Conservation (phyloP, 140 eudicot species). For the Anethum foeniculum region DNA sequence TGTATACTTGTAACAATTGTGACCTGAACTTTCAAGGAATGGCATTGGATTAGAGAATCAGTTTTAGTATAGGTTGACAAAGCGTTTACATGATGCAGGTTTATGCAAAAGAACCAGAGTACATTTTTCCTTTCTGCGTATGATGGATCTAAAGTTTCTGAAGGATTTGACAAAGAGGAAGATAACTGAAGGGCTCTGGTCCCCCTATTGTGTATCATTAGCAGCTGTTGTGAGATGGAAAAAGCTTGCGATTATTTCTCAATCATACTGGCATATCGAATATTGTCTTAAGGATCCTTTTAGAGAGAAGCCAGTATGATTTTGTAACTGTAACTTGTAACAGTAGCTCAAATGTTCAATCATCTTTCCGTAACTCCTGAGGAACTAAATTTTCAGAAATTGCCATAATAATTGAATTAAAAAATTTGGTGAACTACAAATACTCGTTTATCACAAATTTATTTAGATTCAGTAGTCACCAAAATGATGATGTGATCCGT, state of each 20-base stretch:
- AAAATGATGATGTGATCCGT: neutral
- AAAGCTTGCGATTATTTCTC: constrained; percentile 10
- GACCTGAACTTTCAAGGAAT: neutral
- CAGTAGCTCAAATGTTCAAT: neutral
- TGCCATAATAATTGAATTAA: neutral
- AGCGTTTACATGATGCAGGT: constrained; percentile 34
- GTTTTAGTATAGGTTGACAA: neutral
- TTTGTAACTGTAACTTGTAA: constrained; percentile 11
- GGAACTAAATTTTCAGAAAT: neutral
- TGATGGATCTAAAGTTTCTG: constrained; percentile 39
- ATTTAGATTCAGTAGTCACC: neutral
- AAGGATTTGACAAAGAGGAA: constrained; percentile 32
- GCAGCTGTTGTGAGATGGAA: constrained; percentile 4
- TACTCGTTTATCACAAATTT: neutral
- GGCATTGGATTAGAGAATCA: neutral
- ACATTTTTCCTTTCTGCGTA: constrained; percentile 55
- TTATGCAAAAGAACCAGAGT: constrained; percentile 62
- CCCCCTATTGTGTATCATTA: constrained; percentile 9
- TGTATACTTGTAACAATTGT: neutral
- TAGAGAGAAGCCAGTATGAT: constrained; percentile 2
- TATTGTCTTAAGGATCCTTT: neutral
- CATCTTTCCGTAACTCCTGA: neutral
- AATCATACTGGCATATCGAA: neutral
- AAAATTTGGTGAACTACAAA: neutral
- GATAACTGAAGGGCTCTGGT: constrained; percentile 27